Base-by-base conservation (phyloP, 306 rosid species). In the Ceratonia siliqua region DNA sequence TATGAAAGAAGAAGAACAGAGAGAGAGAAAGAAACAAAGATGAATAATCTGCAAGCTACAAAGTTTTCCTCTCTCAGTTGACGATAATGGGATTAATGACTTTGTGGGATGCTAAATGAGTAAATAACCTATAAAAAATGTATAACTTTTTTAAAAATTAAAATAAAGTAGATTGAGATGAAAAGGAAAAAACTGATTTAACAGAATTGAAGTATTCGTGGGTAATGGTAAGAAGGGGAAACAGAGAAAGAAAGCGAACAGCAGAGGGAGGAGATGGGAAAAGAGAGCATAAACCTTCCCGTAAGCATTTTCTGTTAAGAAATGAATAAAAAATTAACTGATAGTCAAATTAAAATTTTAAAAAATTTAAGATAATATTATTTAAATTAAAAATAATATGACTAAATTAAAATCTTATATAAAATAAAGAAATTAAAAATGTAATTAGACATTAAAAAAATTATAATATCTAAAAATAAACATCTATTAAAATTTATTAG, bases 81-180 rank as follows among this genome's bases (percentile, higher is more conserved):
- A 58, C 1, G 39, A 77, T n/a, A 6, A 27, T 4, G 64, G 5
- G 48, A 43, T 43, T 13, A 11, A 28, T 28, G 41, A 2, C 6
- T 62, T 32, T 5, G 11, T 27, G n/a, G 42, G 1, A 48, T 18
- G 41, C 22, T 30, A 5, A 8, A 22, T 15, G 21, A 46, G 54
- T 36, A 27, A 66, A 32, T 69, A 69, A 49, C 75, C 38, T 82
- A 6, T 52, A 24, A 82, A 82, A 72, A 48, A 59, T 24, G 33
- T 18, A 0, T 2, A 50, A 35, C 74, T 63, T 68, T 78, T 9
- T 21, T 10, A 15, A 7, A 68, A n/a, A 36, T 5, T 4, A 32
- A 27, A 36, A 62, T 17, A 17, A n/a, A 8, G 14, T 13, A 42
- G 79, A 82, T 65, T 57, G 21, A 50, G 73, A 80, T 74, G 30